Percentiles rank a stretch among this genome's conserved stretches.
These are phyloP conservation scores for Epichloe hybrida DNA, from an alignment of 2,329 filamentous ascomycete genomes.

Conservation along the genomic window DNA sequence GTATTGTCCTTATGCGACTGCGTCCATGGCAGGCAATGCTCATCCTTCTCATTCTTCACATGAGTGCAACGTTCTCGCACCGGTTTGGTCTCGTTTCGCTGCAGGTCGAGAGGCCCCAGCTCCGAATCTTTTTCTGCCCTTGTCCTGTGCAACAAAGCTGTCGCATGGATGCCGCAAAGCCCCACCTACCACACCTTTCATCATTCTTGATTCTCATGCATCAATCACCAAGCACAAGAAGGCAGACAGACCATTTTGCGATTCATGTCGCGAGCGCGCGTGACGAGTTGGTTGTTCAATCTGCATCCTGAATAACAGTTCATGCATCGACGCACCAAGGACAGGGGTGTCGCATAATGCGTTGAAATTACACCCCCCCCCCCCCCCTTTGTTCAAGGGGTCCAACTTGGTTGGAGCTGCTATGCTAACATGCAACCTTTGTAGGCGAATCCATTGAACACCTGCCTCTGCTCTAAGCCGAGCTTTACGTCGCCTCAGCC, in stretches of 20 bases:
- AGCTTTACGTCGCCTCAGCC: slow-evolving; percentile 87
- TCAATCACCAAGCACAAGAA: neutral
- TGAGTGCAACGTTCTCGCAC: neutral
- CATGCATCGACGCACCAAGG: neutral
- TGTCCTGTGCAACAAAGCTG: neutral
- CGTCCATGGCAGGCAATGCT: neutral
- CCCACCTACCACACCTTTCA: neutral
- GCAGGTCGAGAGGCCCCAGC: neutral
- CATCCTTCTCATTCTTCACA: neutral
- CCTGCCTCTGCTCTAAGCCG: slow-evolving; percentile 82
- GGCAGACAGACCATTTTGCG: neutral
- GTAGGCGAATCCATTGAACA: slow-evolving; percentile 89
- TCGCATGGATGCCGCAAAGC: neutral
- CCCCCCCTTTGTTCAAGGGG: neutral
- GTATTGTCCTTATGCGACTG: neutral
- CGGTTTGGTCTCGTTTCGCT: neutral
- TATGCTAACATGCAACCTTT: slow-evolving; percentile 2
- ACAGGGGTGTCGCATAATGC: slow-evolving; percentile 4
- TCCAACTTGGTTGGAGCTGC: neutral
- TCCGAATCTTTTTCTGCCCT: neutral
- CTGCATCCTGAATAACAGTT: neutral
- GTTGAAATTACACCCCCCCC: neutral
- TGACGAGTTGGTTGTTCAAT: neutral
- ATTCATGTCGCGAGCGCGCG: neutral
- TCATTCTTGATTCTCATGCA: neutral